Conservation (phyloP, 1,139 yeast species). For the Candida frijolesensis region DNA sequence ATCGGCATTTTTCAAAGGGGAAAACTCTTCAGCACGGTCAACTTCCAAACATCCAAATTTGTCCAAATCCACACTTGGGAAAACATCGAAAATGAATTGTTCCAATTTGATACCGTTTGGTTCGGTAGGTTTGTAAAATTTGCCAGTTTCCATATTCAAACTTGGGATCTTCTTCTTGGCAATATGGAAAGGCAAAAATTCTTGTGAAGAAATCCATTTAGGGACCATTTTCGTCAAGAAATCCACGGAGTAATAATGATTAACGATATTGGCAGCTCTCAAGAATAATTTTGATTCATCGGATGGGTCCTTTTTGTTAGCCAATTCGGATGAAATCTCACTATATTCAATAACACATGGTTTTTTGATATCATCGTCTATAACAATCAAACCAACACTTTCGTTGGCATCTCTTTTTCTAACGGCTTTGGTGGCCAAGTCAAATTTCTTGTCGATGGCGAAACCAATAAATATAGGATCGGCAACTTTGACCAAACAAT, state of each 20-base stretch:
- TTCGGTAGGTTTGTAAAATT: slow-evolving; percentile 57
- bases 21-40: slow-evolving; percentile 78
- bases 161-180: slow-evolving; percentile 87
- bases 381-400: slow-evolving; percentile 88
- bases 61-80: slow-evolving; percentile 71
- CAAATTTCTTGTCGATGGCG: slow-evolving; percentile 64
- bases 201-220: slow-evolving; percentile 68
- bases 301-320: slow-evolving; percentile 55
- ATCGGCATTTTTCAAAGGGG: slow-evolving; percentile 91
- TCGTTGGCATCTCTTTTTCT: slow-evolving; percentile 88
- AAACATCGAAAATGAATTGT: slow-evolving; percentile 96
- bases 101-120: slow-evolving; percentile 95
- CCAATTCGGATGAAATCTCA: slow-evolving; percentile 78
- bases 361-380: slow-evolving; percentile 55
- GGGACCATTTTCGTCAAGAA: slow-evolving; percentile 63
- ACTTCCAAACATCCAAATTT: slow-evolving; percentile 94
- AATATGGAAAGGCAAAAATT: slow-evolving; percentile 83
- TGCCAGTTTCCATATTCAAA: slow-evolving; percentile 51
- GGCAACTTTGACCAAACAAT: slow-evolving; percentile 87
- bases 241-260: slow-evolving; percentile 88
- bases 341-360: slow-evolving; percentile 97
- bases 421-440: slow-evolving; percentile 92
- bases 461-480: slow-evolving; percentile 94
- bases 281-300: slow-evolving; percentile 61
- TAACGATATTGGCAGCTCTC: slow-evolving; percentile 96